Evolutionary conservation across 495 filamentous ascomycete genomes (phyloP).

Genomic region (Gamarada debralockiae): DNA sequence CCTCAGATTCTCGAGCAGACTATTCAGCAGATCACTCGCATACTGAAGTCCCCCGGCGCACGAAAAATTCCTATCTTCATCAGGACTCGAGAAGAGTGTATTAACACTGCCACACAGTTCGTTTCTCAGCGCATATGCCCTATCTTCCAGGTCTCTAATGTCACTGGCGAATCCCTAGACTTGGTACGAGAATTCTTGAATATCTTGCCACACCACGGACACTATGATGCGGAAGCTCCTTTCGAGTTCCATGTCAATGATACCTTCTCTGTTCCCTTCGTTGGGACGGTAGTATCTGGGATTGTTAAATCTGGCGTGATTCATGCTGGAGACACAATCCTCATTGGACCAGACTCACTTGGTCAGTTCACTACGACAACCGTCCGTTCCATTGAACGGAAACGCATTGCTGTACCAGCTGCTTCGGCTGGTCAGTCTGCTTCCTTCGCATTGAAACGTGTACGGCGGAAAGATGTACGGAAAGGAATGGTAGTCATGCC

Average conservation of each 20-base stretch:
- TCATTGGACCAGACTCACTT: conserved; percentile 87
- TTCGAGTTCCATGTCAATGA: conserved; percentile 98
- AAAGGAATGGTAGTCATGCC: conserved; percentile 98
- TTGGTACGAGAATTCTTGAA: conserved; percentile 88
- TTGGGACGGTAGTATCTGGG: conserved; percentile 92
- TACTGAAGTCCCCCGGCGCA: conserved; percentile 89
- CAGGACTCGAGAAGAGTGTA: conserved; percentile 83
- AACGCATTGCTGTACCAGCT: conserved; percentile 84
- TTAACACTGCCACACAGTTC: conserved; percentile 95
- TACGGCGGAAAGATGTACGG: conserved; percentile 87
- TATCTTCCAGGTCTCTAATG: conserved; percentile 97
- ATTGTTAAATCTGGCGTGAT: conserved; percentile 87
- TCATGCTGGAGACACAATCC: conserved; percentile 83
- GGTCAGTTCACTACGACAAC: conserved; percentile 89
- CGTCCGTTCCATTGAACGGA: conserved; percentile 91
- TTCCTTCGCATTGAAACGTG: conserved; percentile 81
- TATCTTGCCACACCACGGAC: conserved; percentile 91
- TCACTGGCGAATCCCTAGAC: conserved; percentile 62
- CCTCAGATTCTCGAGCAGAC: conserved; percentile 94
- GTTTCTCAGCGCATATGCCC: conserved; percentile 94
- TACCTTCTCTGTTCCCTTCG: conserved; percentile 97
- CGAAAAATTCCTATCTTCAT: conserved; percentile 98
- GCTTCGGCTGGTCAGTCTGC: conserved; percentile 91
- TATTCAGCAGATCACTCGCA: conserved; percentile 83
- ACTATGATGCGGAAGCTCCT: conserved; percentile 80